Percentiles rank a stretch among this genome's conserved stretches.
phyloP scores from a whole-genome alignment of 73 alveolate genomes.

The Tetrahymena malaccensis region DNA sequence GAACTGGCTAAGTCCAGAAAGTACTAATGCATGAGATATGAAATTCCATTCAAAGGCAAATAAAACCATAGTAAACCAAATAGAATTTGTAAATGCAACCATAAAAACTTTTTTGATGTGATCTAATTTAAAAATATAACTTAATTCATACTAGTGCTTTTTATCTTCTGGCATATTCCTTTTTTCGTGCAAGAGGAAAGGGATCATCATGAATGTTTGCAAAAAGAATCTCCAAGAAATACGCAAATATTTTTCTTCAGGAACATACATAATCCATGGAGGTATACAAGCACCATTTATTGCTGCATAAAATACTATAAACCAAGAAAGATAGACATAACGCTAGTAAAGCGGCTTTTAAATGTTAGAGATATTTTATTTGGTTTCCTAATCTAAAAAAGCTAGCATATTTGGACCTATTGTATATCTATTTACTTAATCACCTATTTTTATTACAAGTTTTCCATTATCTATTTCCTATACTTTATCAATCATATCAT shows the following conservation, averaged over 20 bases:
- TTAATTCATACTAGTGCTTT: neutral
- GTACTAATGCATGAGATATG: constrained; percentile 17
- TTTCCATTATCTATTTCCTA: neutral
- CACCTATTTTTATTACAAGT: neutral
- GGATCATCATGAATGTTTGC: constrained; percentile 7
- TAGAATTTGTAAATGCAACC: constrained; percentile 12
- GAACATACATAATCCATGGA: constrained; percentile 27
- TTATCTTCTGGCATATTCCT: constrained; percentile 5
- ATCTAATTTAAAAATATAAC: neutral
- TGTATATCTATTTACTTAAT: neutral
- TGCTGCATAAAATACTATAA: constrained; percentile 16
- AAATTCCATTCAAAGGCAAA: constrained; percentile 15
- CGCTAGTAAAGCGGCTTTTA: constrained; percentile 1
- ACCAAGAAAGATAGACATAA: constrained; percentile 16
- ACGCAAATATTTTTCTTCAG: constrained; percentile 33
- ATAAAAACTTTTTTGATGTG: constrained; percentile 9
- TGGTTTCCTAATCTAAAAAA: neutral
- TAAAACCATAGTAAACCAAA: constrained; percentile 13
- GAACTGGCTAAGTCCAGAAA: neutral
- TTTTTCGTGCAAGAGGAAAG: constrained; percentile 13
- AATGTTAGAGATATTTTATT: neutral
- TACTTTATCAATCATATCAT: neutral
- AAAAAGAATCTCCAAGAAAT: constrained; percentile 25
- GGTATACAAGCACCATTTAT: constrained; percentile 19
- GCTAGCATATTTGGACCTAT: neutral